Evolutionary conservation across 1,139 yeast genomes (phyloP), one percentile per base, ranked within the genome.

Genomic region (Nakaseomyces uthaithaninus): DNA sequence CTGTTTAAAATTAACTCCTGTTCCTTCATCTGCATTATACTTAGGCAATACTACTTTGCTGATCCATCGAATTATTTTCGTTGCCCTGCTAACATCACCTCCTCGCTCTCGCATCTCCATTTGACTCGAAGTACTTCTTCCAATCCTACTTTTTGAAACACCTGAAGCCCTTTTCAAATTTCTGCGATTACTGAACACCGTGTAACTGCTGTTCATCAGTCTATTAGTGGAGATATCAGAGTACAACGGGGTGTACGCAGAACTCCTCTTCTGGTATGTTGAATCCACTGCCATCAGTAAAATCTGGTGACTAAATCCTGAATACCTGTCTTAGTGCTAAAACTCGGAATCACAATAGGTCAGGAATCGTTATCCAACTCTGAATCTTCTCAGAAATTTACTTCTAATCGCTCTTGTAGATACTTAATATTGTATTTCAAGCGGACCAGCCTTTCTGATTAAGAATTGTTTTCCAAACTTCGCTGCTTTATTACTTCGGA

Each of bases 131-230:
- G 18, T 15, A 28, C 33, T 27, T 27, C 30, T 28, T 4, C 31
- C 5, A 50, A 44, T 33, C 40, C 42, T 3, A 41, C 45, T 26
- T 47, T 42, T 12, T 47, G 41, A 1, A 43, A 36, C 22, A 52
- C 27, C 25, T 48, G 33, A 16, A 14, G 30, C 18, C 25, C 20
- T 31, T 14, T 17, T 31, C 25, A 31, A 31, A 25, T 31, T 31
- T n/a, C 35, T 19, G 17, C 25, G 6, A 24, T 12, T 31, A n/a
- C 35, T 20, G n/a, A 31, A 31, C 8, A 31, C 35, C 12, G 35
- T 31, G 20, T 31, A 19, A 19, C 25, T 19, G 25, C 20, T 25
- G 35, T 20, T 31, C 35, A 31, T 31, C 24, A 31, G 12, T 20
- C 35, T 19, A 12, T 19, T 20, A 31, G 35, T 31, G 5, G 25